These are phyloP conservation scores for Solanum verrucosum DNA, from an alignment of 257 asterid genomes.

Conservation along the genomic window DNA sequence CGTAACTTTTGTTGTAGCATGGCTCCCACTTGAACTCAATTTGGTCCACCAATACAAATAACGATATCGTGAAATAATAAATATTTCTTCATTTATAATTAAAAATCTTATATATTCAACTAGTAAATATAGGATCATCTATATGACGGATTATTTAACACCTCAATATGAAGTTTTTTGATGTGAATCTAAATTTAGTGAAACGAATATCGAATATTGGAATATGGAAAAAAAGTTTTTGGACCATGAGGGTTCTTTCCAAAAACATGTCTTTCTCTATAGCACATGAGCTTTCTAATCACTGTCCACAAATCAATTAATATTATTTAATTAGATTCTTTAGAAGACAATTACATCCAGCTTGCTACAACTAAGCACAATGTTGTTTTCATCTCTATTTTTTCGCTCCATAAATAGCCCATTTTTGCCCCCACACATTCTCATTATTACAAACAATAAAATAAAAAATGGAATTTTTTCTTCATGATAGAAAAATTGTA, in stretches of 20 bases:
- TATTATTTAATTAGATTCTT: background rate
- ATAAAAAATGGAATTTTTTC: constrained; percentile 18
- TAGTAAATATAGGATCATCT: rapidly evolving
- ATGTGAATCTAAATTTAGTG: background rate
- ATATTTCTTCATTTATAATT: background rate
- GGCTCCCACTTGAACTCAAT: constrained; percentile 11
- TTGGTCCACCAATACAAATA: background rate
- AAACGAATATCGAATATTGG: background rate
- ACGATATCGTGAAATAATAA: background rate
- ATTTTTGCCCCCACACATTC: background rate
- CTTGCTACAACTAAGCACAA: constrained; percentile 75
- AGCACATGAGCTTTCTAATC: constrained; percentile 36
- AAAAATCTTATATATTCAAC: rapidly evolving
- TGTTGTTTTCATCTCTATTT: background rate
- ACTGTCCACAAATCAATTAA: constrained; percentile 8
- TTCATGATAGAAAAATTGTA: constrained; percentile 1
- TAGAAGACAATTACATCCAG: constrained; percentile 32
- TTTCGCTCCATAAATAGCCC: constrained; percentile 17
- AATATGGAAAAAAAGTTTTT: background rate
- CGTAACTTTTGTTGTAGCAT: constrained; percentile 4
- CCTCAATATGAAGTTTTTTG: background rate
- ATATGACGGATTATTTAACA: background rate
- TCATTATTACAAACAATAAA: too few relatives aligned
- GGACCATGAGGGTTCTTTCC: constrained; percentile 10
- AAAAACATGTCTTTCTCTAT: constrained; percentile 35